Percentiles rank a stretch among this genome's conserved stretches.
Conservation (phyloP, 2,329 filamentous ascomycete genomes). For the Stagonosporopsis cucurbitacearum region DNA sequence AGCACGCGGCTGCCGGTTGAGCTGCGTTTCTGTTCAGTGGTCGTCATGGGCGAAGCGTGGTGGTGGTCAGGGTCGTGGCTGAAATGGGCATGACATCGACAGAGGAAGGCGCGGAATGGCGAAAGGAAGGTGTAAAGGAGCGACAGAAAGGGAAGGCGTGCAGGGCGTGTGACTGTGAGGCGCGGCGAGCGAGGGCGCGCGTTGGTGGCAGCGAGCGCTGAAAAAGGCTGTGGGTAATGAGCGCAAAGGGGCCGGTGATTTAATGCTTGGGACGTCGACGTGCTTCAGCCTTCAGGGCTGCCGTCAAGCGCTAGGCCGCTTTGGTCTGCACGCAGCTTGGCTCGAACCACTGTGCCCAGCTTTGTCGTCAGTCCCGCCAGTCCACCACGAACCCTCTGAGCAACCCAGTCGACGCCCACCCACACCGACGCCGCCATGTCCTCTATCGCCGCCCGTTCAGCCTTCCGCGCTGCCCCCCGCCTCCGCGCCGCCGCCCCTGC, state of each 20-base stretch:
- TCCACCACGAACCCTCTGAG: slow-evolving; percentile 18
- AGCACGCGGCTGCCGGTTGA: slow-evolving; percentile 45
- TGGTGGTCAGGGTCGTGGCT: slow-evolving; percentile 35
- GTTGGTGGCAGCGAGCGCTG: slow-evolving; percentile 7
- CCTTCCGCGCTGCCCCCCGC: slow-evolving; percentile 56
- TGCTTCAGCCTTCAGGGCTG: slow-evolving; percentile 2
- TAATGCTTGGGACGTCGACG: slow-evolving; percentile 4
- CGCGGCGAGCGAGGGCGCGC: slow-evolving; percentile 16
- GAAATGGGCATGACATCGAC: slow-evolving; percentile 44
- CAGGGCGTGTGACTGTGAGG: slow-evolving; percentile 12
- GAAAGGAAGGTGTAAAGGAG: slow-evolving; percentile 20
- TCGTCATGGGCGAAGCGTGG: slow-evolving; percentile 44
- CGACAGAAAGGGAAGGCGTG: slow-evolving; percentile 29
- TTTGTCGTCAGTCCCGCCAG: slow-evolving; percentile 22
- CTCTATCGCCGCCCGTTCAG: slow-evolving; percentile 53
- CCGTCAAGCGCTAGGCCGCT: slow-evolving; percentile 7
- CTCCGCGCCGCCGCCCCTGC: slow-evolving; percentile 47
- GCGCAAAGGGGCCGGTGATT: slow-evolving; percentile 18
- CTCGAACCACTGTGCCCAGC: slow-evolving; percentile 23
- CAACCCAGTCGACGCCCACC: slow-evolving; percentile 26
- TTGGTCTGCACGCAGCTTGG: slow-evolving; percentile 8
- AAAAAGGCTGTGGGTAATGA: slow-evolving; percentile 7
- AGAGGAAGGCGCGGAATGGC: slow-evolving; percentile 3
- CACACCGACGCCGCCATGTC: slow-evolving; percentile 49
- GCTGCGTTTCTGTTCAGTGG: slow-evolving; percentile 38